Evolutionary conservation across 768 basidiomycete species (phyloP).

Genomic region (Tricholoma terreum): DNA sequence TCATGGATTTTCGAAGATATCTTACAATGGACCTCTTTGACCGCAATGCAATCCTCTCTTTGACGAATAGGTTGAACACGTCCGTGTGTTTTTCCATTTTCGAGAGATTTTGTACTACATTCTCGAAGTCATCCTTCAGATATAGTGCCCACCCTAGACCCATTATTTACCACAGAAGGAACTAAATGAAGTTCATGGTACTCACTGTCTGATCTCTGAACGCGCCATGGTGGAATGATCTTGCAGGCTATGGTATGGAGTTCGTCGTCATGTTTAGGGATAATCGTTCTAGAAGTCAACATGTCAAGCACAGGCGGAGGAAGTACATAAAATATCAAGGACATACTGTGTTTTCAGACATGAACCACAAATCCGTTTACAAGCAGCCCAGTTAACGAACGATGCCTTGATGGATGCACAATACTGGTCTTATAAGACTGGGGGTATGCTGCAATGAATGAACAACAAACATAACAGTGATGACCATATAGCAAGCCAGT

Average conservation of each 20-base stretch:
- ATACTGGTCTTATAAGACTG: slow-evolving; percentile 6
- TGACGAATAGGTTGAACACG: not conserved
- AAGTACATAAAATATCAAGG: not conserved
- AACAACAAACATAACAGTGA: slow-evolving; percentile 30
- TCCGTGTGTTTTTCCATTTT: not conserved
- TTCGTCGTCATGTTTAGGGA: not conserved
- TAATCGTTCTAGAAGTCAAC: not conserved
- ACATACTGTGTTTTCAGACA: slow-evolving; percentile 12
- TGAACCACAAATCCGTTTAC: slow-evolving; percentile 15
- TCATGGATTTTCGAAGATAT: no score
- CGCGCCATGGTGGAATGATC: not conserved
- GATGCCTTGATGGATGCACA: slow-evolving; percentile 9
- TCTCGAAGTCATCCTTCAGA: not conserved
- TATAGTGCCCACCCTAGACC: not conserved
- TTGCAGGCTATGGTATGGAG: no score
- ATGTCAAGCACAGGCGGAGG: no score
- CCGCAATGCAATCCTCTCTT: not conserved
- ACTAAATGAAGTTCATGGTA: not conserved
- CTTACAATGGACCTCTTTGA: no score
- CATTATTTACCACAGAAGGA: not conserved
- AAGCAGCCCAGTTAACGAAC: slow-evolving; percentile 16
- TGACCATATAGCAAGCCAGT: slow-evolving; percentile 34
- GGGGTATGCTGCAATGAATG: not conserved
- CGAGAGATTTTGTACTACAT: not conserved
- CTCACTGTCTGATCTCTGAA: not conserved